Percentiles rank a stretch among this genome's conserved stretches.
phyloP scores from a whole-genome alignment of 352 stramenopile genomes.

The Peronospora farinosa region DNA sequence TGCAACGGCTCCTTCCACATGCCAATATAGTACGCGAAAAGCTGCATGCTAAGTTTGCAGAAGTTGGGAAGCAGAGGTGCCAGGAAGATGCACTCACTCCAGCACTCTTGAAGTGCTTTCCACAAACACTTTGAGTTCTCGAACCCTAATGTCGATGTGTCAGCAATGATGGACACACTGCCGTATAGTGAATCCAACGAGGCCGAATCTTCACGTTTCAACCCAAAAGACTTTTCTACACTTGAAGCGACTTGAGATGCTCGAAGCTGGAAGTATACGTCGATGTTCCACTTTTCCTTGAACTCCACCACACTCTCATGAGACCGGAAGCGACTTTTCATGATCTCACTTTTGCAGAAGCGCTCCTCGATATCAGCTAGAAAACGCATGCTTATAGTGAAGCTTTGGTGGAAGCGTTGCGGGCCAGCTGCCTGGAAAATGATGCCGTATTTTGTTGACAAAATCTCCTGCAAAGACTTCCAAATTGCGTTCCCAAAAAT shows the following conservation, averaged over 20 bases:
- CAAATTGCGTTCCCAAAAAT: slow-evolving; percentile 75
- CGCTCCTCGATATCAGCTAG: slow-evolving; percentile 41
- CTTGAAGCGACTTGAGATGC: slow-evolving; percentile 43
- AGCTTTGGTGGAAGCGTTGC: slow-evolving; percentile 77
- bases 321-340: slow-evolving; percentile 57
- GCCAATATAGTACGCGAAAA: slow-evolving; percentile 53
- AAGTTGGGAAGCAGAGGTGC: slow-evolving; percentile 51
- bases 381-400: slow-evolving; percentile 73
- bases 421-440: slow-evolving; percentile 80
- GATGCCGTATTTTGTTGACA: slow-evolving; percentile 60
- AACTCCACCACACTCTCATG: slow-evolving; percentile 75
- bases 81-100: slow-evolving; percentile 51
- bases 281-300: slow-evolving; percentile 85
- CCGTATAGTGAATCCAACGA: slow-evolving; percentile 4
- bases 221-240: slow-evolving; percentile 47
- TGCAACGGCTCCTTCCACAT: slow-evolving; percentile 51
- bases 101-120: slow-evolving; percentile 50
- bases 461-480: slow-evolving; percentile 58
- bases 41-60: slow-evolving; percentile 66
- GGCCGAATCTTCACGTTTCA: slow-evolving; percentile 25
- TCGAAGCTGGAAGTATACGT: slow-evolving; percentile 83
- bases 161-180: background rate
- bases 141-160: slow-evolving; percentile 31
- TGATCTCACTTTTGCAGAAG: slow-evolving; percentile 50
- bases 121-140: slow-evolving; percentile 47